These are phyloP conservation scores for Kazachstania psychrophila DNA, from an alignment of 805 yeast species.

Conservation along the genomic window DNA sequence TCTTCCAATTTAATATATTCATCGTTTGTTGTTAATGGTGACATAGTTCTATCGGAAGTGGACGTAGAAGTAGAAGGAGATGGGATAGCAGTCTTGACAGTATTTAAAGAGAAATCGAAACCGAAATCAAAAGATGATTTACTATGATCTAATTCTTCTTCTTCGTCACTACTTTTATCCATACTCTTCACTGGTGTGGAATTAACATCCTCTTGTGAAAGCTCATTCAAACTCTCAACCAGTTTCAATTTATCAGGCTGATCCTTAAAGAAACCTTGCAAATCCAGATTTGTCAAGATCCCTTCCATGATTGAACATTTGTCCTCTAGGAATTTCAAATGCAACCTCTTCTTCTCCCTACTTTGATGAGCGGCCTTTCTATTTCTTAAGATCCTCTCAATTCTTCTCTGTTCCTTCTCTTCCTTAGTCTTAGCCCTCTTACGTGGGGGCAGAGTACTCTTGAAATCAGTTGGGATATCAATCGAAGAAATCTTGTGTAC, in stretches of 20 bases:
- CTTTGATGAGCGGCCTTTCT: conserved; percentile 97
- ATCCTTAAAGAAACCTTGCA: conserved; percentile 9
- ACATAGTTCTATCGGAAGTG: background rate
- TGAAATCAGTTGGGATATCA: conserved; percentile 32
- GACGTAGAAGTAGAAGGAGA: conserved; percentile 1
- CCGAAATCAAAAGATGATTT: background rate
- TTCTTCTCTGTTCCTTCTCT: conserved; percentile 93
- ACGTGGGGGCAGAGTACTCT: conserved; percentile 72
- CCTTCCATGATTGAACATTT: conserved; percentile 29
- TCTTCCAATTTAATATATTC: background rate
- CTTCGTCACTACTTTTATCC: background rate
- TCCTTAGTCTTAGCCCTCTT: conserved; percentile 94
- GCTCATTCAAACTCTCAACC: background rate
- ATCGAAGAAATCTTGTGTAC: too few species aligned
- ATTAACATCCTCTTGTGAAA: background rate
- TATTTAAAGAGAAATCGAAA: background rate
- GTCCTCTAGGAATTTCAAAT: conserved; percentile 74
- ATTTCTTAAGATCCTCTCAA: conserved; percentile 86
- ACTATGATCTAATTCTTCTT: background rate
- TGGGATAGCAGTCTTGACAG: background rate
- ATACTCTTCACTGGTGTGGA: too few species aligned
- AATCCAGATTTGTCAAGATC: conserved; percentile 16
- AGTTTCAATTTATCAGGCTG: conserved; percentile 3
- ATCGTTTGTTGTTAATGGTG: background rate
- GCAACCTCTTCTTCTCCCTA: conserved; percentile 89